Evolutionary conservation across 116 monocot genomes (phyloP).

Genomic region (Thalassia testudinum): DNA sequence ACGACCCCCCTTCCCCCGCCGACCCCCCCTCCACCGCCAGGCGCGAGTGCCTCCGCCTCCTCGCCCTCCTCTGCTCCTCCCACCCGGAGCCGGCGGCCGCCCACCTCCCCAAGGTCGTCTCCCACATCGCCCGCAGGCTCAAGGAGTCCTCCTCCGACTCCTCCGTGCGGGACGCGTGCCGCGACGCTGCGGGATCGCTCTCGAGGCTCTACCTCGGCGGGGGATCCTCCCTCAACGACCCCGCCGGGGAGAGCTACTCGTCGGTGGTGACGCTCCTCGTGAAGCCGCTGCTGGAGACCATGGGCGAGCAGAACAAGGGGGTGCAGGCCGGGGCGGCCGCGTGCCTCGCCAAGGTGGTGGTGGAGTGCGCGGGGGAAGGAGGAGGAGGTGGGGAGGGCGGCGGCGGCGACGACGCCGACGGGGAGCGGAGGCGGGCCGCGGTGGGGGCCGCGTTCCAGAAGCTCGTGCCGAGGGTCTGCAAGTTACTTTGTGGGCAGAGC

Average conservation of each 20-base stretch:
- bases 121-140: conserved; percentile 61
- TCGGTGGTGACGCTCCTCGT: conserved; percentile 44
- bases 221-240: conserved; percentile 2
- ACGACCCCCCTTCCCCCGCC: conserved; percentile 31
- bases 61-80: conserved; percentile 40
- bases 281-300: conserved; percentile 67
- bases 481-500: conserved; percentile 54
- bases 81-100: conserved; percentile 44
- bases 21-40: conserved; percentile 24
- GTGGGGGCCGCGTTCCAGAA: conserved; percentile 40
- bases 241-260: conserved; percentile 10
- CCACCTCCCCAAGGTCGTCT: conserved; percentile 61
- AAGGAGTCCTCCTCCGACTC: conserved; percentile 68
- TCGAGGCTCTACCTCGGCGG: conserved; percentile 31
- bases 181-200: conserved; percentile 40
- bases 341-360: conserved; percentile 70
- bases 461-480: conserved; percentile 67
- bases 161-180: conserved; percentile 68
- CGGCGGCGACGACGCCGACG: too few species aligned
- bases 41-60: conserved; percentile 62
- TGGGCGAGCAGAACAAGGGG: conserved; percentile 73
- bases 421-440: conserved; percentile 1
- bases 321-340: conserved; percentile 56
- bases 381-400: not conserved
- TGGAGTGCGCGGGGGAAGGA: conserved; percentile 21